Evolutionary conservation across 148 eudicot genomes (phyloP), one percentile per base, ranked within the genome.

Genomic region (Persicaria tinctoria): DNA sequence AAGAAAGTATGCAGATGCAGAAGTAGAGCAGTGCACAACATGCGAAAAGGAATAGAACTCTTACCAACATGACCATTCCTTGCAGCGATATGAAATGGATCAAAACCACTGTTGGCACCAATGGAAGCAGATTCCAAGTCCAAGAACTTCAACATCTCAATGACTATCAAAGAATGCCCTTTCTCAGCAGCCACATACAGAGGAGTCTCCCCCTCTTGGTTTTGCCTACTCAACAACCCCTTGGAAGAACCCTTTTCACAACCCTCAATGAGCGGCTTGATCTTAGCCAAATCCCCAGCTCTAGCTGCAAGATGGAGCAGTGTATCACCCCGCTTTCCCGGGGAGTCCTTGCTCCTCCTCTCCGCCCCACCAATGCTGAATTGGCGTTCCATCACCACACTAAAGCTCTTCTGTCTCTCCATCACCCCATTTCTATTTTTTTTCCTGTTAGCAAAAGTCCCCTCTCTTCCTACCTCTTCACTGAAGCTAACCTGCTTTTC

Each of bases 41-140:
- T 57, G 32, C 8, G 46, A 41, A 73, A 68, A 5, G 54, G 80
- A 48, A 76, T 44, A 46, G 71, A 79, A 73, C 59, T 69, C 83
- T 84, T 83, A 95, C 99, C 99, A 78, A 89, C 76, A 87, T 95
- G 94, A 63, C 99, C 99, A 78, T 88, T 90, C 82, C 89, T 87
- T 9, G 97, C 93, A 73, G 97, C 96, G 72, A 95, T 82, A 79
- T 95, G 99, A 84, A 92, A 89, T 3, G 99, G 84, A 80, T 95
- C 99, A 78, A 74, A 87, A 51, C 98, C 97, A 77, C 86, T 93
- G 76, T 82, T 87, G 54, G 99, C 91, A 8, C 80, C 83, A 54
- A 87, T 83, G 4, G 97, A 92, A 2, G 97, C 97, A 51, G 85
- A 84, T 72, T 88, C 79, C 81, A 89, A 86, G 81, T 95, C 94